Evolutionary conservation across 2,329 filamentous ascomycete species (phyloP).

Genomic region (Scortechinia acanthostroma): DNA sequence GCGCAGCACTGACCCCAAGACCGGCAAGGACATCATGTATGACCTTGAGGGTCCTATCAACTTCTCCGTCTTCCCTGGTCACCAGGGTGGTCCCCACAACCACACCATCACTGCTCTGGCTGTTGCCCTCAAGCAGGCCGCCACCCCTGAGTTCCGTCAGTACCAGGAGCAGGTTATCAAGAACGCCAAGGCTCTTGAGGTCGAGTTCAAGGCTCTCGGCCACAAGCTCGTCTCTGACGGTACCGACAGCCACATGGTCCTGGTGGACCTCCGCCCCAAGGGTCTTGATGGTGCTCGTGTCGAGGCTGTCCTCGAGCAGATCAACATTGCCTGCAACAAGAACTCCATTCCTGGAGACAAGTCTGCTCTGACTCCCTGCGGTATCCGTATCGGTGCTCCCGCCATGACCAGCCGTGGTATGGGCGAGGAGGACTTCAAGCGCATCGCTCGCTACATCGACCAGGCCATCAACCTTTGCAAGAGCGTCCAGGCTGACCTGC

Average conservation of each 20-base stretch:
- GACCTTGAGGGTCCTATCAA: constrained; percentile 71
- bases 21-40: constrained; percentile 55
- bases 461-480: constrained; percentile 50
- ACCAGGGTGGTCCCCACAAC: constrained; percentile 73
- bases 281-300: constrained; percentile 62
- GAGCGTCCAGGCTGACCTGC: constrained; percentile 31
- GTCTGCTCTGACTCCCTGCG: constrained; percentile 67
- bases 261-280: constrained; percentile 63
- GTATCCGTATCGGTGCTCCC: constrained; percentile 65
- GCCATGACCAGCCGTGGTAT: constrained; percentile 72
- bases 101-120: constrained; percentile 73
- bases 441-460: constrained; percentile 55
- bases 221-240: constrained; percentile 69
- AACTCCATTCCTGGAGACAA: constrained; percentile 72
- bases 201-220: constrained; percentile 39
- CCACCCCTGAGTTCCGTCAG: constrained; percentile 61
- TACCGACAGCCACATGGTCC: constrained; percentile 73
- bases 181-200: constrained; percentile 64
- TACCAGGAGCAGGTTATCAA: constrained; percentile 67
- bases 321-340: constrained; percentile 71
- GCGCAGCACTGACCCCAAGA: constrained; percentile 71
- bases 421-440: constrained; percentile 58
- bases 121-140: constrained; percentile 72
- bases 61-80: constrained; percentile 70
- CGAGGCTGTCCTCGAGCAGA: constrained; percentile 60